Conservation (phyloP, 257 asterid species). For the Solanum chilense region DNA sequence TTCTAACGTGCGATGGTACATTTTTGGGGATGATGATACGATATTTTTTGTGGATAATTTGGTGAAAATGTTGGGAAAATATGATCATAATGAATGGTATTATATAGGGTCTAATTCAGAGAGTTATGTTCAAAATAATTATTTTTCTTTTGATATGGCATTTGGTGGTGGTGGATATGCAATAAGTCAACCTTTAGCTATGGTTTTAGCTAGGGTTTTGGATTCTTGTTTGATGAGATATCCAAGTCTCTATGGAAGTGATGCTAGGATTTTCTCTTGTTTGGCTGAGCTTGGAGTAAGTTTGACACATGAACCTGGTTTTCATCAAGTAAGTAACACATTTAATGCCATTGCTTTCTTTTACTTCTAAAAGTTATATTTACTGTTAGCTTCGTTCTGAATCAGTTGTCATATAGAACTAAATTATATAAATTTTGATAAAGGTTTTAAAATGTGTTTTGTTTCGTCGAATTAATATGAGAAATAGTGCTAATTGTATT, state of each 20-base stretch:
- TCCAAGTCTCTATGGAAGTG: conserved; percentile 60
- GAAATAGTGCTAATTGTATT: background rate
- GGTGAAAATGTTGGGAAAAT: conserved; percentile 40
- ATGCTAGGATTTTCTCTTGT: conserved; percentile 70
- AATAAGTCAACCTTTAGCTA: conserved; percentile 52
- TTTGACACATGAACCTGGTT: conserved; percentile 59
- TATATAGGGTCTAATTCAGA: conserved; percentile 56
- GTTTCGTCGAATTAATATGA: background rate
- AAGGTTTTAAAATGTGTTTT: background rate
- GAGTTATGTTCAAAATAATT: conserved; percentile 62
- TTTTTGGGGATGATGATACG: conserved; percentile 74
- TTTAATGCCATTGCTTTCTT: background rate
- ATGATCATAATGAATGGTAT: conserved; percentile 47
- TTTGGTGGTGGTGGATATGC: conserved; percentile 84
- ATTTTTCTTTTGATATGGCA: conserved; percentile 61
- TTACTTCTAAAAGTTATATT: background rate
- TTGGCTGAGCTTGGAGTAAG: conserved; percentile 66
- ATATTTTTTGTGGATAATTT: conserved; percentile 48
- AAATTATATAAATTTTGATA: background rate
- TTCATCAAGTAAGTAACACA: conserved; percentile 51
- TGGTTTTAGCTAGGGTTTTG: conserved; percentile 46
- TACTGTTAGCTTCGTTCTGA: background rate
- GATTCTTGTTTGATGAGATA: conserved; percentile 63
- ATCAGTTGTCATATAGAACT: background rate
- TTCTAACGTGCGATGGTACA: conserved; percentile 50